Evolutionary conservation across 768 basidiomycete species (phyloP).

Genomic region (Epithele typhae): DNA sequence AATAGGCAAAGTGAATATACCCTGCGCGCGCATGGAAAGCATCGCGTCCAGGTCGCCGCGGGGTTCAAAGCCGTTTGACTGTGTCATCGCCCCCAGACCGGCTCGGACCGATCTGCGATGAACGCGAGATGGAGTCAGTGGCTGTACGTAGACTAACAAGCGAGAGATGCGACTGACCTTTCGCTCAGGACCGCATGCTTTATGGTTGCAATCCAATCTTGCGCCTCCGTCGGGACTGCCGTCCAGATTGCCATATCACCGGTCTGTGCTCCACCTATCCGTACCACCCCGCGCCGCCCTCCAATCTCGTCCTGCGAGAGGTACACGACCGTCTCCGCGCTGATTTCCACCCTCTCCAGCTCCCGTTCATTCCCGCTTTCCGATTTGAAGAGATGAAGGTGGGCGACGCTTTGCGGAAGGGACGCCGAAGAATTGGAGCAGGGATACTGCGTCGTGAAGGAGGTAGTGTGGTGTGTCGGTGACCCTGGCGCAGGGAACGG

Average conservation of each 20-base stretch:
- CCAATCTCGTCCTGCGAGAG: conserved; percentile 51
- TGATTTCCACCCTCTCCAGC: conserved; percentile 70
- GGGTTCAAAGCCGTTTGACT: conserved; percentile 48
- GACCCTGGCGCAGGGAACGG: conserved; percentile 3
- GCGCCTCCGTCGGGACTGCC: conserved; percentile 52
- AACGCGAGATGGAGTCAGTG: conserved; percentile 5
- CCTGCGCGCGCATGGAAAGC: conserved; percentile 72
- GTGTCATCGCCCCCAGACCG: conserved; percentile 49
- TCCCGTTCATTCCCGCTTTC: conserved; percentile 55
- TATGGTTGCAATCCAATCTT: conserved; percentile 72
- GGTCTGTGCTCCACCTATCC: conserved; percentile 53
- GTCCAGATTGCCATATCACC: conserved; percentile 49
- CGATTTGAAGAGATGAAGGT: conserved; percentile 71
- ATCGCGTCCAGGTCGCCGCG: conserved; percentile 82
- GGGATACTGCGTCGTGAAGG: conserved; percentile 7
- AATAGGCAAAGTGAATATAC: conserved; percentile 38
- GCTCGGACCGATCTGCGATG: conserved; percentile 58
- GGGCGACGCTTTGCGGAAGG: conserved; percentile 21
- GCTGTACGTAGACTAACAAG: not conserved
- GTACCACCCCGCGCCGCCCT: conserved; percentile 51
- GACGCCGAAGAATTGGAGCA: conserved; percentile 33
- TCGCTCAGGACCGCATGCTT: conserved; percentile 70
- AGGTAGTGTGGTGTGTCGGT: conserved; percentile 6
- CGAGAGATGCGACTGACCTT: conserved; percentile 39
- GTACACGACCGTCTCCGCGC: conserved; percentile 72